A percentile compares a stretch with the other conserved stretches of the same genome.
These are phyloP conservation scores for Boletus huronensis DNA, from an alignment of 768 basidiomycete genomes.

Conservation along the genomic window DNA sequence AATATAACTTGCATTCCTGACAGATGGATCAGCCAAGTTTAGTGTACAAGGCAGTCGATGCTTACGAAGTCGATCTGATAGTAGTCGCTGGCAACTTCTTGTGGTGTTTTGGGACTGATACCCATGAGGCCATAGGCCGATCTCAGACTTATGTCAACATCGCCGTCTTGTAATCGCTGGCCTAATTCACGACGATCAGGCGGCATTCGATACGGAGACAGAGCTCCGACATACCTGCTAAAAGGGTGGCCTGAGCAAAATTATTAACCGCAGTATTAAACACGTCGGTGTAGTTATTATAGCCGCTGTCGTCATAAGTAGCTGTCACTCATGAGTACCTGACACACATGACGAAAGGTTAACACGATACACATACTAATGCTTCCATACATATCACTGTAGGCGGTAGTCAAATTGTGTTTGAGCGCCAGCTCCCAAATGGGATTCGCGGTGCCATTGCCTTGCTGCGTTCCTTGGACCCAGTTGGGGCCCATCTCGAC, in stretches of 20 bases:
- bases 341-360: neutral
- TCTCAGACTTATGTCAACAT: slow-evolving; percentile 52
- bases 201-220: slow-evolving; percentile 45
- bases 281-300: slow-evolving; percentile 43
- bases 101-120: slow-evolving; percentile 40
- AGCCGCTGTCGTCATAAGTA: slow-evolving; percentile 52
- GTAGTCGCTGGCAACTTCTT: slow-evolving; percentile 56
- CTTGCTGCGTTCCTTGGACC: slow-evolving; percentile 53
- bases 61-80: slow-evolving; percentile 42
- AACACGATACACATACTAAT: slow-evolving; percentile 36
- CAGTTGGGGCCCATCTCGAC: slow-evolving; percentile 63
- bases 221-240: slow-evolving; percentile 38
- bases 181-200: slow-evolving; percentile 18
- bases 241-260: slow-evolving; percentile 39
- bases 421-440: slow-evolving; percentile 56
- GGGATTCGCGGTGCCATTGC: slow-evolving; percentile 53
- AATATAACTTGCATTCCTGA: slow-evolving; percentile 28
- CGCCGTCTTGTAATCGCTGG: slow-evolving; percentile 7
- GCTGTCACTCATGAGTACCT: slow-evolving; percentile 30
- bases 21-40: neutral
- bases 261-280: slow-evolving; percentile 40
- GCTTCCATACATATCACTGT: slow-evolving; percentile 43
- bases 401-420: slow-evolving; percentile 44
- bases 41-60: neutral
- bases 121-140: slow-evolving; percentile 53